Base-by-base conservation (phyloP, 495 filamentous ascomycete genomes). In the Lasiosphaeria hispida region DNA sequence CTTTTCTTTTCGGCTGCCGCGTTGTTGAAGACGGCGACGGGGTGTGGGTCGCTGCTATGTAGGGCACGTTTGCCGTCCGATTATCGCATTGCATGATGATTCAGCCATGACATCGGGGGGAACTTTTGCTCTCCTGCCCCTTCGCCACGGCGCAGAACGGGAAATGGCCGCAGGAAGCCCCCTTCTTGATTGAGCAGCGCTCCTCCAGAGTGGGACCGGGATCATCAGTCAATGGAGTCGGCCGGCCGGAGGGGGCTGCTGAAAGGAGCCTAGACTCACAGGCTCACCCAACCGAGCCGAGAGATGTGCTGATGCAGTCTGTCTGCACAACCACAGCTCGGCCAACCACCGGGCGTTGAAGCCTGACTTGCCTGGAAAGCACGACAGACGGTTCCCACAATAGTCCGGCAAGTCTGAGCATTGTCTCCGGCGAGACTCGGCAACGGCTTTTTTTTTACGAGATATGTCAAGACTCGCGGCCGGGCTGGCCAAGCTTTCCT, bases 201-300 rank as follows among this genome's bases (percentile, higher is more conserved):
- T 61, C 19, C 43, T 52, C 47, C 30, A 49, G 40, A 65, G 71
- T 59, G 70, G 66, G 70, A 59, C 60, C 60, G 58, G 59, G 71
- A 75, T 74, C 71, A 63, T 72, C 64, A 60, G 67, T 66, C 56
- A 36, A 70, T 67, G 65, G 69, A 65, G 69, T 57, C 62, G 70
- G 59, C 59, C 57, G 63, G 58, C 64, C 73, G 73, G 73, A 66
- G 66, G 39, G 62, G 57, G 61, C 61, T 72, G 63, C 72, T 72
- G 35, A 64, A 79, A 72, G 51, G 41, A 67, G 69, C 48, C 63
- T 72, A 73, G 68, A 58, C 51, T 48, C 17, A 15, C 41, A 23
- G 23, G 42, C 42, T 61, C 37, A 42, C 54, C 53, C 53, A 60
- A 53, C 55, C 38, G 34, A 59, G 56, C 62, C 67, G 62, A 70